Percentiles rank a stretch among this genome's conserved stretches.
phyloP scores from a whole-genome alignment of 2,329 filamentous ascomycete species.

The Cladosporium sp. region DNA sequence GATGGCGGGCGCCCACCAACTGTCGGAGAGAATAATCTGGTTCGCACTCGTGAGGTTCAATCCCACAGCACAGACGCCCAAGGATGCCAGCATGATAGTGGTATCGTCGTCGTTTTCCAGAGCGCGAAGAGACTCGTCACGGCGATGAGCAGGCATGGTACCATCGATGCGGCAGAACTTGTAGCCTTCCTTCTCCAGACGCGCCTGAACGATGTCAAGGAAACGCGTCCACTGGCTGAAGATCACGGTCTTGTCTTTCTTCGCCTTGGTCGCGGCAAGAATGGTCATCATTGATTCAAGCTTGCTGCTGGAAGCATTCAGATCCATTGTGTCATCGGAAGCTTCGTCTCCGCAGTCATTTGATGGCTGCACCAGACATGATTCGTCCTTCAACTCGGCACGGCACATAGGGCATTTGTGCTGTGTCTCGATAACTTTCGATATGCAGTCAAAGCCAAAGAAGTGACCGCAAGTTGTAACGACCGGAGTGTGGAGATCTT shows the following conservation, averaged over 20 bases:
- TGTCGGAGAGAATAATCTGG: slow-evolving; percentile 80
- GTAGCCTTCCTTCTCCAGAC: slow-evolving; percentile 63
- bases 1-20: slow-evolving; percentile 91
- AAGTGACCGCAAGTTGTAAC: slow-evolving; percentile 85
- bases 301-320: slow-evolving; percentile 73
- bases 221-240: slow-evolving; percentile 80
- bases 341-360: slow-evolving; percentile 51
- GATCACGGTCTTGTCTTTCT: slow-evolving; percentile 68
- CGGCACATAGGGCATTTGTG: slow-evolving; percentile 85
- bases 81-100: slow-evolving; percentile 76
- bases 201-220: slow-evolving; percentile 69
- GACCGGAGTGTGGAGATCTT: slow-evolving; percentile 69
- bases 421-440: slow-evolving; percentile 71
- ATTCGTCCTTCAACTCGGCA: slow-evolving; percentile 62
- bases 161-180: slow-evolving; percentile 76
- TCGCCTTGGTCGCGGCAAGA: slow-evolving; percentile 65
- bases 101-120: slow-evolving; percentile 69
- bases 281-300: slow-evolving; percentile 78
- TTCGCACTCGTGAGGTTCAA: slow-evolving; percentile 85
- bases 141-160: slow-evolving; percentile 68
- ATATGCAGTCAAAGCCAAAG: slow-evolving; percentile 75
- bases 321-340: slow-evolving; percentile 51
- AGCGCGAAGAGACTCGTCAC: slow-evolving; percentile 70
- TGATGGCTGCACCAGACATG: slow-evolving; percentile 65
- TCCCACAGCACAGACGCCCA: slow-evolving; percentile 81